Evolutionary conservation across 2,329 filamentous ascomycete species (phyloP).

Genomic region (Ophiostoma australiae): DNA sequence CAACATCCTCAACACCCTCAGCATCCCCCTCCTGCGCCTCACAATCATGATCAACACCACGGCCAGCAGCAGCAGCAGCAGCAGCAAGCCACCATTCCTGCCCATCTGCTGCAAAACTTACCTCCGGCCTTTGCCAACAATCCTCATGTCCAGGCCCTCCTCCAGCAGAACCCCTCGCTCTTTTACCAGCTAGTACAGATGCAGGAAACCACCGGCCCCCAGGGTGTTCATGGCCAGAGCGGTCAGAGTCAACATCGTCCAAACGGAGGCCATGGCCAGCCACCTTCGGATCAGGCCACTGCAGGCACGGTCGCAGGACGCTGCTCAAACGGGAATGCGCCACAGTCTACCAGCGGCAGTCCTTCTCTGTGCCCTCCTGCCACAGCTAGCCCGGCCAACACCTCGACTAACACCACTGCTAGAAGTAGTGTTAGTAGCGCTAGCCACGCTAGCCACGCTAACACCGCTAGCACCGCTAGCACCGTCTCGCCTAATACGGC

Average conservation of each 20-base stretch:
- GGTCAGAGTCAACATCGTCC: not conserved
- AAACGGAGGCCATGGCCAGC: not conserved
- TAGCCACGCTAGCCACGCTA: not conserved
- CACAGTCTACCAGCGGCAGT: not conserved
- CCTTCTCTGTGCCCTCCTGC: not conserved
- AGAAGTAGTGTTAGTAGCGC: not conserved
- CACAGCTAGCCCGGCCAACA: not conserved
- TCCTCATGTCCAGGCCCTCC: conserved; percentile 3
- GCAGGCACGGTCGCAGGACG: not conserved
- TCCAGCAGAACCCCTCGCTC: conserved; percentile 15
- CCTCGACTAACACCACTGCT: not conserved
- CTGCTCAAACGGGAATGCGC: not conserved
- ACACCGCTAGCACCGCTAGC: not conserved
- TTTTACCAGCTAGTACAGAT: conserved; percentile 12
- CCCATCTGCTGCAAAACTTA: not conserved
- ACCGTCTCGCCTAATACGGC: conserved; percentile 14
- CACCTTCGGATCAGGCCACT: not conserved
- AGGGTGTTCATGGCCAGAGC: not conserved
- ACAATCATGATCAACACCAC: not conserved
- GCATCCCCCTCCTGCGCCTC: not conserved
- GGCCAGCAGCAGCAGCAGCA: conserved; percentile 4
- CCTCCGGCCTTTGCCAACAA: conserved; percentile 15
- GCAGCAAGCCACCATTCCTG: not conserved
- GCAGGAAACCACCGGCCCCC: not conserved
- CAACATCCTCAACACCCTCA: conserved; percentile 15